A percentile compares a stretch with the other conserved stretches of the same genome.
phyloP scores from a whole-genome alignment of 805 yeast species.

The Brettanomyces bruxellensis region DNA sequence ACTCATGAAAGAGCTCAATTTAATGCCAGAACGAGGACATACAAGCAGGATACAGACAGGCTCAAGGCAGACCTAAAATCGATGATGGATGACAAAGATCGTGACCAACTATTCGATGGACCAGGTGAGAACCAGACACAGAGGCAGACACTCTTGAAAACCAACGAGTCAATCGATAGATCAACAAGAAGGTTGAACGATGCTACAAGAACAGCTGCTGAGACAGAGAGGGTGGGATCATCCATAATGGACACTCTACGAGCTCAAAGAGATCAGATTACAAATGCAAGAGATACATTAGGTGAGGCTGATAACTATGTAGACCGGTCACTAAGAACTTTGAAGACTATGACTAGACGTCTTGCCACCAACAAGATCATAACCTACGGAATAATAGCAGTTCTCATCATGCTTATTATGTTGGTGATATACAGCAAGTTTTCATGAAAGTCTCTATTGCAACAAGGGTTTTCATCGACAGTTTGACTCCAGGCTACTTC shows the following conservation, averaged over 20 bases:
- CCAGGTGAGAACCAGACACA: conserved; percentile 46
- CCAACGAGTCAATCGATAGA: conserved; percentile 73
- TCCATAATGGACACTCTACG: conserved; percentile 81
- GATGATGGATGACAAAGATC: conserved; percentile 60
- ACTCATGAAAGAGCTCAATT: conserved; percentile 59
- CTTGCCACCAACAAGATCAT: conserved; percentile 86
- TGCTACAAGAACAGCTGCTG: conserved; percentile 82
- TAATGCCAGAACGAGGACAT: conserved; percentile 70
- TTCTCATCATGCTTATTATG: conserved; percentile 70
- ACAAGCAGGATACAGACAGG: conserved; percentile 48
- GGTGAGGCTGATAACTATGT: conserved; percentile 89
- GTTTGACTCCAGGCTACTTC: too few species aligned
- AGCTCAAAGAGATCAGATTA: conserved; percentile 87
- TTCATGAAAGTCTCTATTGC: conserved; percentile 27
- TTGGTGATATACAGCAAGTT: conserved; percentile 80
- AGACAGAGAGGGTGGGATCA: conserved; percentile 88
- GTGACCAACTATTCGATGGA: conserved; percentile 63
- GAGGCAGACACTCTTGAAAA: conserved; percentile 69
- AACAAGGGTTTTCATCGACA: too few species aligned
- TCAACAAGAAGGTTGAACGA: conserved; percentile 78
- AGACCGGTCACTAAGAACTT: conserved; percentile 78
- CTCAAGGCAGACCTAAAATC: conserved; percentile 47
- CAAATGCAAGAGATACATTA: conserved; percentile 76
- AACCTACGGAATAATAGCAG: conserved; percentile 86
- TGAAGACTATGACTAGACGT: conserved; percentile 86